phyloP scores from a whole-genome alignment of 2,329 filamentous ascomycete species.

The Nothopassalora personata region DNA sequence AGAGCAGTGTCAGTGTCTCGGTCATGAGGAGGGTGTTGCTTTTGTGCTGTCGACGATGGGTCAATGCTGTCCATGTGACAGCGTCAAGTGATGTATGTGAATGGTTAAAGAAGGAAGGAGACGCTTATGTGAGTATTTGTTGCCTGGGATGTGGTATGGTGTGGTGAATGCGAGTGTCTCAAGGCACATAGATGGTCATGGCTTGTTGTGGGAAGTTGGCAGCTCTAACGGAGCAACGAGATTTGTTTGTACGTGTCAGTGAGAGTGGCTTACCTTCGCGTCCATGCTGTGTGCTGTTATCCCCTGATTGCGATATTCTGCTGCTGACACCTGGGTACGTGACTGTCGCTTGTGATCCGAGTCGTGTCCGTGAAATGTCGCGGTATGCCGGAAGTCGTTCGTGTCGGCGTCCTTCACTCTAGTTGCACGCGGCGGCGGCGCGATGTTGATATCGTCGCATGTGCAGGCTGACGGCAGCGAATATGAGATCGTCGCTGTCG shows the following conservation, averaged over 20 bases:
- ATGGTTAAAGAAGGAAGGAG: not conserved
- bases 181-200: not conserved
- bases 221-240: slow-evolving; percentile 4
- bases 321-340: not conserved
- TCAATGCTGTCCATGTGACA: not conserved
- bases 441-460: not conserved
- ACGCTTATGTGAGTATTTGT: not conserved
- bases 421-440: slow-evolving; percentile 1
- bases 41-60: not conserved
- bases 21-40: slow-evolving; percentile 9
- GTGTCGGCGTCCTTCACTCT: not conserved
- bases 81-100: not conserved
- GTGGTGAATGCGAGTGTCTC: not conserved
- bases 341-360: slow-evolving; percentile 4
- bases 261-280: slow-evolving; percentile 38
- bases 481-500: not conserved
- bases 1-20: slow-evolving; percentile 26
- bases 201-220: not conserved
- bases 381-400: not conserved
- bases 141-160: not conserved
- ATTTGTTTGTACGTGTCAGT: not conserved
- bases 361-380: not conserved
- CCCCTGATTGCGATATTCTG: not conserved
- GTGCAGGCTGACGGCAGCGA: not conserved
- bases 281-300: slow-evolving; percentile 34